Evolutionary conservation across 2,329 filamentous ascomycete genomes (phyloP).

Genomic region (Fonsecaea nubica): DNA sequence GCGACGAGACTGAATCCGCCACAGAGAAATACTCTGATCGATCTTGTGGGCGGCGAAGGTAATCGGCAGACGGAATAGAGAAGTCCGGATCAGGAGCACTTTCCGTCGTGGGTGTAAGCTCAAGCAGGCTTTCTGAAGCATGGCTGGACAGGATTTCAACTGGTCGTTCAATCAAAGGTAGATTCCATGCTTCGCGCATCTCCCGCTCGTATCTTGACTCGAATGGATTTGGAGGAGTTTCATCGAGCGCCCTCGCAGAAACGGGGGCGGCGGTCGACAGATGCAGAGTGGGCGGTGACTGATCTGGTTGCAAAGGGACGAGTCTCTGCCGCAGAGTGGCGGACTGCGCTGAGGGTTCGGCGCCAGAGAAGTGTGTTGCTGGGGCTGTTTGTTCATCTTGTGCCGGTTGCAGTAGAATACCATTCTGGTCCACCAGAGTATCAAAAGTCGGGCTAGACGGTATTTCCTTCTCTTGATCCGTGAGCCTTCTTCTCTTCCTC

Average conservation of each 20-base stretch:
- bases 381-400: not conserved
- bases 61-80: slow-evolving; percentile 34
- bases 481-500: slow-evolving; percentile 41
- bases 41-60: slow-evolving; percentile 32
- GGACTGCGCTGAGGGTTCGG: slow-evolving; percentile 15
- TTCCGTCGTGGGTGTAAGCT: slow-evolving; percentile 56
- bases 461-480: slow-evolving; percentile 27
- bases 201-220: slow-evolving; percentile 41
- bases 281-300: slow-evolving; percentile 2
- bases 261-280: not conserved
- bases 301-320: slow-evolving; percentile 3
- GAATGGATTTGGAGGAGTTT: slow-evolving; percentile 19
- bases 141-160: slow-evolving; percentile 45
- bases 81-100: slow-evolving; percentile 43
- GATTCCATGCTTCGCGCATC: slow-evolving; percentile 41
- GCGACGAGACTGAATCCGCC: slow-evolving; percentile 36
- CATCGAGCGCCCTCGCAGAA: slow-evolving; percentile 6
- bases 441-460: slow-evolving; percentile 49
- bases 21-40: slow-evolving; percentile 42
- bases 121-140: slow-evolving; percentile 51
- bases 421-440: slow-evolving; percentile 46
- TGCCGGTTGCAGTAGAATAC: slow-evolving; percentile 12
- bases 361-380: slow-evolving; percentile 21
- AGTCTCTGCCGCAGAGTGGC: slow-evolving; percentile 18
- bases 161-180: slow-evolving; percentile 32